Evolutionary conservation across 2,329 filamentous ascomycete species (phyloP), one percentile per base, ranked within the genome.

Genomic region (Epichloe sylvatica): DNA sequence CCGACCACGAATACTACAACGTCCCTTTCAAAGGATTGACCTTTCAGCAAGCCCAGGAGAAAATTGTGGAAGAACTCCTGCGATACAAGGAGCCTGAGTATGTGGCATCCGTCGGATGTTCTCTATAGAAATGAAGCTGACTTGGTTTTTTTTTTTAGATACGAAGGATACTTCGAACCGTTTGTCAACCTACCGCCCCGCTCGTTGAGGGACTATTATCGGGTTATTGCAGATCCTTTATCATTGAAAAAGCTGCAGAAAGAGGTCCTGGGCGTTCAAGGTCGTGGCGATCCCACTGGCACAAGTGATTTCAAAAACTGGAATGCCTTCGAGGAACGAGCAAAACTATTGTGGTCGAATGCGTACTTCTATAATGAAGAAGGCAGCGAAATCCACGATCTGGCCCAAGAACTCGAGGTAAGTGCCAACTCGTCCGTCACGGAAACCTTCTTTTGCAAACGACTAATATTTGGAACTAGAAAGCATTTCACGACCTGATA

Each of bases 331-430:
- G 87, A 88, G 62, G 81, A 89, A 49, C 85, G 86, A 59, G 75
- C 86, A 12, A 85, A 81, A 58, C 75, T 86, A 47, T 81, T 96
- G 41, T 96, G 90, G 90, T 77, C 76, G 45, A 96, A 96, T 64
- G 88, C 89, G 0, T 84, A 81, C 59, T 83, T 83, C 52, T 96
- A 91, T 71, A 96, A 96, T 57, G 87, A 95, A 64, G 89, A 95
- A 61, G 86, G 84, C 4, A 95, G 90, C 60, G 84, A 88, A 15
- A 90, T 95, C 47, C 87, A 82, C 55, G 73, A 78, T 21, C 72
- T 92, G 53, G 87, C 88, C 0, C 78, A 81, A 45, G 81, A 92
- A 52, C 77, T 96, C 6, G 83, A 94, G 78, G 86, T 87, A 69
- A 45, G 59, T 25, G 19, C 4, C 5, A 17, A 19, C 5, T 12